Base-by-base conservation (phyloP, 2,329 filamentous ascomycete genomes). In the Fusarium nurragi region DNA sequence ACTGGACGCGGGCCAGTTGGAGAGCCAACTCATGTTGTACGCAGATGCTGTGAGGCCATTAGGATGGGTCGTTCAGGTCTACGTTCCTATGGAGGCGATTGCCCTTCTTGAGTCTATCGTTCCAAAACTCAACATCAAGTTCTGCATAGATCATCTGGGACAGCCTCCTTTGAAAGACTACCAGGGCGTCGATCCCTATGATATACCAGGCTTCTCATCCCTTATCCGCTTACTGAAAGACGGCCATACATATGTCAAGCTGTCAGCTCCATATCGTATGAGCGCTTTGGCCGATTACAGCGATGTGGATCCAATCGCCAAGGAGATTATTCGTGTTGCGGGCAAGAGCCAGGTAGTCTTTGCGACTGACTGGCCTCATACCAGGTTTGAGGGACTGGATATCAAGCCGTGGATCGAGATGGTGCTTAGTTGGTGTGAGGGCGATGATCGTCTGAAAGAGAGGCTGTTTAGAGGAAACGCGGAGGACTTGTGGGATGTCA, bases 331-430 rank as follows among this genome's bases (percentile, higher is more conserved):
- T 30, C 71, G 73, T 5, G 73, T 79, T 6, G 81, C 78, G 12
- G 71, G 71, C 5, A 73, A 79, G 18, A 70, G 57, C 21, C 76
- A 80, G 16, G 76, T 86, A 11, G 80, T 88, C 0, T 89, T 86
- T 72, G 86, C 85, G 2, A 86, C 84, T 0, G 86, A 89, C 67
- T 89, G 86, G 87, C 87, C 87, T 19, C 86, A 89, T 72, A 89
- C 87, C 4, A 78, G 86, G 13, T 88, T 84, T 58, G 83, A 87
- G 21, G 82, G 81, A 3, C 65, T 87, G 3, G 82, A 89, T 67
- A 84, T 88, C 21, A 77, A 44, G 26, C 71, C 71, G 0, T 74
- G 72, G 71, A 71, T 86, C 25, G 79, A 86, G 56, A 78, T 74
- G 49, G 83, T 85, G 45, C 71, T 88, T 52, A 76, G 81, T 14